Base-by-base conservation (phyloP, 495 filamentous ascomycete genomes). In the Trichoderma orchidacearum region DNA sequence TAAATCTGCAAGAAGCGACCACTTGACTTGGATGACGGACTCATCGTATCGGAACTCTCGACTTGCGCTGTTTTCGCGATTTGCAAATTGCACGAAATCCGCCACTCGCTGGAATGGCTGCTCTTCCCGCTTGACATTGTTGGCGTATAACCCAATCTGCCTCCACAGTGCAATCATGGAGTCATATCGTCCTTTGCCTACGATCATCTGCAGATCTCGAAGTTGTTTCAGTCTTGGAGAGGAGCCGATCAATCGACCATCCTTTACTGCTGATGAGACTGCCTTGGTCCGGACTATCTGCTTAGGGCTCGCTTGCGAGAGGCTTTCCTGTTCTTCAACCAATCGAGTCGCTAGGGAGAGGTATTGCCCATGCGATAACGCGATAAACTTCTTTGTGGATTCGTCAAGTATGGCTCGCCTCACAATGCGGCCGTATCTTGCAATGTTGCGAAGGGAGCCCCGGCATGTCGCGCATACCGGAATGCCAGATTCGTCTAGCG, bases 361-460 rank as follows among this genome's bases (percentile, higher is more conserved):
- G 61, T 79, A 82, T 45, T 70, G 56, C 3, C 63, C 61, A 31
- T 82, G 79, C 3, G 72, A 70, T 68, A 68, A 75, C 31, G 78
- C 64, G 27, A 82, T 78, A 62, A 89, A 84, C 57, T 81, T 84
- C 64, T 85, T 87, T 0, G 82, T 84, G 0, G 80, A 69, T 62
- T 87, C 83, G 54, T 90, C 82, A 2, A 90, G 68, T 51, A 80
- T 64, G 5, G 77, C 85, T 3, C 81, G 75, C 32, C 80, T 75
- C 28, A 86, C 75, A 6, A 90, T 78, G 21, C 85, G 75, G 29
- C 82, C 79, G 61, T 91, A 90, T 15, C 86, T 70, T 9, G 83
- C 67, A 55, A 89, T 74, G 50, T 77, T 73, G 21, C 82, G 72
- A 25, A 90, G 68, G 3, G 83, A 75, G 0, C 77, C 76, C 8